A percentile compares a stretch with the other conserved stretches of the same genome.
phyloP scores from a whole-genome alignment of 2,329 filamentous ascomycete genomes.

The Trichoderma koningii region DNA sequence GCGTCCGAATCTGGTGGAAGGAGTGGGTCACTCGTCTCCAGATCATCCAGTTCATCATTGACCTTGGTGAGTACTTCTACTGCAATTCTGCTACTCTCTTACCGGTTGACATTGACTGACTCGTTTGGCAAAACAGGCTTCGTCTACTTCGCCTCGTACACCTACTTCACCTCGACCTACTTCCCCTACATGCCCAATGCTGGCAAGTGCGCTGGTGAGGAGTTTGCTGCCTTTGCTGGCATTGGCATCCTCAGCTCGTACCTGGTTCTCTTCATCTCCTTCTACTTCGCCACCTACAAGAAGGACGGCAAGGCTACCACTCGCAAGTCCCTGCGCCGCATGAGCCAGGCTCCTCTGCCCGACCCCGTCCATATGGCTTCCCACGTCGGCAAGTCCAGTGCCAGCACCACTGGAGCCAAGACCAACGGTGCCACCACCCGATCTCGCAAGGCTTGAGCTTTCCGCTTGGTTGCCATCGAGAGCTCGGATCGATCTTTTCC shows the following conservation, averaged over 20 bases:
- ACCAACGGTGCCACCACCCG: slow-evolving; percentile 63
- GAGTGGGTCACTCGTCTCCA: slow-evolving; percentile 98
- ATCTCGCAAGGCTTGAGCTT: slow-evolving; percentile 65
- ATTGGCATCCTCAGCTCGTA: slow-evolving; percentile 93
- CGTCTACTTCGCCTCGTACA: slow-evolving; percentile 99
- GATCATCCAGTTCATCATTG: slow-evolving; percentile 95
- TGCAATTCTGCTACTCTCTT: not conserved
- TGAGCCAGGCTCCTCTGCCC: slow-evolving; percentile 69
- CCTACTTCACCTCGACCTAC: slow-evolving; percentile 93
- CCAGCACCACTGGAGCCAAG: slow-evolving; percentile 58
- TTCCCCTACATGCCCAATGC: slow-evolving; percentile 80
- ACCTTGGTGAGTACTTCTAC: slow-evolving; percentile 71
- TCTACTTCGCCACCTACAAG: slow-evolving; percentile 97
- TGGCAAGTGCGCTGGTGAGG: slow-evolving; percentile 89
- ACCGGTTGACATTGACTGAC: slow-evolving; percentile 28
- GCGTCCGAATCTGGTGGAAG: slow-evolving; percentile 98
- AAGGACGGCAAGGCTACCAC: slow-evolving; percentile 81
- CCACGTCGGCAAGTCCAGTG: slow-evolving; percentile 53
- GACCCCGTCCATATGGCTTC: slow-evolving; percentile 65
- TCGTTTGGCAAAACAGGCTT: slow-evolving; percentile 64
- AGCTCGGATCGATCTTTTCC: not conserved
- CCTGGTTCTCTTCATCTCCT: slow-evolving; percentile 96
- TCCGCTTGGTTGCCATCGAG: not conserved
- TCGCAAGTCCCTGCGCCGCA: slow-evolving; percentile 72
- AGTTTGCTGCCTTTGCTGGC: slow-evolving; percentile 91